Evolutionary conservation across 1,139 yeast species (phyloP).

Genomic region (Blastobotrys persicus): DNA sequence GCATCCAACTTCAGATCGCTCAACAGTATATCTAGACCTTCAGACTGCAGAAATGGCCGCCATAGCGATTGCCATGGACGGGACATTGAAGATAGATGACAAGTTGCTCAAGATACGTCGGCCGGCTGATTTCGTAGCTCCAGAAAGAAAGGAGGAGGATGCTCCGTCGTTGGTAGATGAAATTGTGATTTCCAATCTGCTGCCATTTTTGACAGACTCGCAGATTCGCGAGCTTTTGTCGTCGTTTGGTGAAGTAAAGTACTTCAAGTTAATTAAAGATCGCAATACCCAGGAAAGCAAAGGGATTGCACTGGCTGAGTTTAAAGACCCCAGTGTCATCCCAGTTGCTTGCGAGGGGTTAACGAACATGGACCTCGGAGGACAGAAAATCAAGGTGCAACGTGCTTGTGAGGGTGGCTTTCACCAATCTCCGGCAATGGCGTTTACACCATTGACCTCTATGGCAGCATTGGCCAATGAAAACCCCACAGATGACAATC

Average conservation of each 20-base stretch:
- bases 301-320: conserved; percentile 48
- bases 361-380: conserved; percentile 36
- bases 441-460: conserved; percentile 27
- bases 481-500: conserved; percentile 6
- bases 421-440: conserved; percentile 25
- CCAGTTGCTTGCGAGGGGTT: conserved; percentile 35
- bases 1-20: neutral
- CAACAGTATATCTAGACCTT: conserved; percentile 46
- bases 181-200: conserved; percentile 44
- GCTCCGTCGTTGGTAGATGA: conserved; percentile 37
- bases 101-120: neutral
- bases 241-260: conserved; percentile 41
- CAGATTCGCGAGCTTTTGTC: conserved; percentile 40
- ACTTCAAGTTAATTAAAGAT: conserved; percentile 37
- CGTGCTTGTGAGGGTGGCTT: conserved; percentile 37
- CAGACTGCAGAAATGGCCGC: conserved; percentile 59
- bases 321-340: conserved; percentile 29
- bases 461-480: conserved; percentile 23
- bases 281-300: conserved; percentile 37
- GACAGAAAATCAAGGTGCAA: conserved; percentile 35
- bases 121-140: conserved; percentile 53
- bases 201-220: conserved; percentile 40
- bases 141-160: conserved; percentile 21
- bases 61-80: conserved; percentile 49
- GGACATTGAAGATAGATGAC: conserved; percentile 34